Evolutionary conservation across 805 yeast genomes (phyloP).

Genomic region (Geotrichum ghanense): DNA sequence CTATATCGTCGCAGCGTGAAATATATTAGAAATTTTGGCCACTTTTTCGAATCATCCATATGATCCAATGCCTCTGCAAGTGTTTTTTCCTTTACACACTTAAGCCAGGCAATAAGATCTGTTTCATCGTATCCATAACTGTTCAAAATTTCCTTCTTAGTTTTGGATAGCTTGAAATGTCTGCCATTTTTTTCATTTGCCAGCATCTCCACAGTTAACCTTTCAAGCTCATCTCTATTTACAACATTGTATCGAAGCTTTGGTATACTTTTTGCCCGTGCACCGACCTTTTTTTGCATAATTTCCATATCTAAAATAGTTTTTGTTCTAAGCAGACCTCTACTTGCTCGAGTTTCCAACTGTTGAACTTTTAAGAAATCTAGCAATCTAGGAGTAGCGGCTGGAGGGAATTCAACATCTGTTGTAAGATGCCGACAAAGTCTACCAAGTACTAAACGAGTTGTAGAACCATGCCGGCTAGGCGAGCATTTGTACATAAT

Average conservation of each 20-base stretch:
- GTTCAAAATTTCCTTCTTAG: slow-evolving; percentile 5
- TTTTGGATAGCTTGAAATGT: too few species aligned
- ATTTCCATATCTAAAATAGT: background rate
- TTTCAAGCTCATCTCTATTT: background rate
- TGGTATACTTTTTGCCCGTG: background rate
- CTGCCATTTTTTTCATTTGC: background rate
- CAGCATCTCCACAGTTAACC: background rate
- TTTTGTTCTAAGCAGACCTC: background rate
- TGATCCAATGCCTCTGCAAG: slow-evolving; percentile 10
- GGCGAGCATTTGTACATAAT: too few species aligned
- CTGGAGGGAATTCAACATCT: too few species aligned
- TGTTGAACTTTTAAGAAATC: background rate
- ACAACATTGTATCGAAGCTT: background rate
- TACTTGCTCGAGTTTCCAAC: background rate
- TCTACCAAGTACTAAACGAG: too few species aligned
- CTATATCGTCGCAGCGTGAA: slow-evolving; percentile 18
- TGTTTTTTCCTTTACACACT: slow-evolving; percentile 10
- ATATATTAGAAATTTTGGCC: slow-evolving; percentile 22
- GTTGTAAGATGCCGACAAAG: too few species aligned
- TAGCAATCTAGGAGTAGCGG: background rate
- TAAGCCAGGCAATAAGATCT: slow-evolving; percentile 12
- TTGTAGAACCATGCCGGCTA: too few species aligned
- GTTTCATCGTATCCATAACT: slow-evolving; percentile 8
- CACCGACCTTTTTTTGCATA: background rate
- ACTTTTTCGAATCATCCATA: slow-evolving; percentile 9